Percentiles rank a stretch among this genome's conserved stretches.
Conservation (phyloP, 257 asterid species). For the Plantago major region DNA sequence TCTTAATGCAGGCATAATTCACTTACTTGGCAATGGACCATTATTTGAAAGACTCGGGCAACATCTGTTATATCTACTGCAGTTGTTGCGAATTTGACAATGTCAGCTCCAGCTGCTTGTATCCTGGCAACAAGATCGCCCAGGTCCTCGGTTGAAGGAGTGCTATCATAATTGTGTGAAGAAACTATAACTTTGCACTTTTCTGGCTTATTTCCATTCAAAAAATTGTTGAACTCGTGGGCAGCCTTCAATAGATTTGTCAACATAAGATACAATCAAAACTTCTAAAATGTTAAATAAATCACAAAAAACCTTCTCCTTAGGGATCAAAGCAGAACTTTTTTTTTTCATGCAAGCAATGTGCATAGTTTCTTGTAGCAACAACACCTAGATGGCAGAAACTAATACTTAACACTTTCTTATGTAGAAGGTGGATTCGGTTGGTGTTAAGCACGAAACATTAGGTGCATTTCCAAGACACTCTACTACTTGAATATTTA, state of each 20-base stretch:
- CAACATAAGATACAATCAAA: constrained; percentile 17
- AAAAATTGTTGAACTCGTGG: constrained; percentile 58
- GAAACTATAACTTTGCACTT: constrained; percentile 90
- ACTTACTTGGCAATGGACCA: constrained; percentile 93
- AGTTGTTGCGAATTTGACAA: constrained; percentile 91
- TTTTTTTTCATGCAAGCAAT: constrained; percentile 5
- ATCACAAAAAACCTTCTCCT: constrained; percentile 11
- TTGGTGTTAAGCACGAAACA: not conserved
- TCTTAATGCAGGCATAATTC: not conserved
- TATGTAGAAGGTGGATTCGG: not conserved
- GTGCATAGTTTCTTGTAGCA: not conserved
- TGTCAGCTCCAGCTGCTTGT: constrained; percentile 97
- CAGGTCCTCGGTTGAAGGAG: constrained; percentile 82
- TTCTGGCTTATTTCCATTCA: constrained; percentile 51
- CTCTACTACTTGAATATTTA: not conserved
- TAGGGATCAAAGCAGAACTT: constrained; percentile 4
- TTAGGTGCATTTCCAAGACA: not conserved
- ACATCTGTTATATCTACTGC: constrained; percentile 82
- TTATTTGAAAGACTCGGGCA: constrained; percentile 81
- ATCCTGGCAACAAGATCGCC: constrained; percentile 88
- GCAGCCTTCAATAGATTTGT: constrained; percentile 50
- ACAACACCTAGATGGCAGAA: too few relatives aligned
- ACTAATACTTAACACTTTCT: not conserved
- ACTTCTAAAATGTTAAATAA: constrained; percentile 2
- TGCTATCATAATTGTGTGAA: constrained; percentile 76